A percentile compares a stretch with the other conserved stretches of the same genome.
These are phyloP conservation scores for Rhododendron molle DNA, from an alignment of 148 eudicot genomes.

Conservation along the genomic window DNA sequence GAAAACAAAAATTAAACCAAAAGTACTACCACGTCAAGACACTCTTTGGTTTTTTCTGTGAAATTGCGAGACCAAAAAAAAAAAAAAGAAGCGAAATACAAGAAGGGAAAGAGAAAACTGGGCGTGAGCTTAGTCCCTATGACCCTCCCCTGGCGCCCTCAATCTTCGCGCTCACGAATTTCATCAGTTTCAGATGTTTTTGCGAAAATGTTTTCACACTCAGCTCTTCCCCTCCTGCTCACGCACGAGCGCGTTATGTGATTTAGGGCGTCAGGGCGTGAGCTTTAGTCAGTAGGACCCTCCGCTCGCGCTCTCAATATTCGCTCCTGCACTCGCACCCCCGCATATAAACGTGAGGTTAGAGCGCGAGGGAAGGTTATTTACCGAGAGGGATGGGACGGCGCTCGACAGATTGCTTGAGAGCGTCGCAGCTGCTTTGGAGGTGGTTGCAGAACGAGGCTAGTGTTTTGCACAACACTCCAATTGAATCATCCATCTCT, in stretches of 20 bases:
- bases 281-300: too few relatives aligned
- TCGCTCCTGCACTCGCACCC: too few relatives aligned
- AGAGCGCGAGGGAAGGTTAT: not conserved
- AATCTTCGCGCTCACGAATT: too few relatives aligned
- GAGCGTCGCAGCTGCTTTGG: slow-evolving; percentile 53
- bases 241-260: too few relatives aligned
- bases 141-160: too few relatives aligned
- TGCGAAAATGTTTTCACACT: too few relatives aligned
- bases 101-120: not conserved
- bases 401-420: slow-evolving; percentile 72
- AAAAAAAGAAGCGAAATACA: not conserved
- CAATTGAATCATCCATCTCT: not conserved
- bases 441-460: slow-evolving; percentile 72
- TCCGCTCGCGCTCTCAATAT: too few relatives aligned
- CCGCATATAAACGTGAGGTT: too few relatives aligned
- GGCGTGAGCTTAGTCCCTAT: not conserved
- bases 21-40: not conserved
- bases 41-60: not conserved
- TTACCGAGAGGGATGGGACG: slow-evolving; percentile 89
- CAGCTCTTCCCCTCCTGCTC: too few relatives aligned
- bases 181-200: too few relatives aligned
- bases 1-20: not conserved
- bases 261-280: too few relatives aligned
- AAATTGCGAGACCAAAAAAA: not conserved
- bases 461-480: slow-evolving; percentile 36